A percentile compares a stretch with the other conserved stretches of the same genome.
phyloP scores from a whole-genome alignment of 1,139 yeast species.

The Saccharomyces pastorianus region DNA sequence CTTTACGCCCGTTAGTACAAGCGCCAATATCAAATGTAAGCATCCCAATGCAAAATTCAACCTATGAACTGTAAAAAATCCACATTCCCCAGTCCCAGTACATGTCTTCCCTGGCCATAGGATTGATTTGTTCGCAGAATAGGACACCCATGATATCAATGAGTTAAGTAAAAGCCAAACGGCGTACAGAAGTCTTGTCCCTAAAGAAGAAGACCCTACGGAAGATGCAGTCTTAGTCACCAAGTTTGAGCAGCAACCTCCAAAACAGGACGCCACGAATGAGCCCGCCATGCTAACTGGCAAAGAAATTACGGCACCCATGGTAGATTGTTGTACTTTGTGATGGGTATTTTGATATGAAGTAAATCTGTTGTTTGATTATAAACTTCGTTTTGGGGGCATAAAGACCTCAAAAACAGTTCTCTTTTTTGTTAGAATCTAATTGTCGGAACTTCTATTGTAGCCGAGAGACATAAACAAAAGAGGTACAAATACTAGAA shows the following conservation, averaged over 20 bases:
- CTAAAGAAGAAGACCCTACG: constrained; percentile 60
- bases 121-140: constrained; percentile 74
- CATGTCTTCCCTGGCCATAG: constrained; percentile 72
- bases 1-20: constrained; percentile 60
- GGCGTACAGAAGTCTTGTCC: constrained; percentile 80
- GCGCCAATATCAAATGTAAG: constrained; percentile 66
- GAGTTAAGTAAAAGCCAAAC: constrained; percentile 68
- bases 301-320: constrained; percentile 82
- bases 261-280: constrained; percentile 71
- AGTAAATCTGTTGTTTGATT: neutral
- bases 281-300: constrained; percentile 55
- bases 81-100: constrained; percentile 73
- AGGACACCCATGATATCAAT: constrained; percentile 73
- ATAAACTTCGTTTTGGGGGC: neutral
- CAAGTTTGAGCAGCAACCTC: constrained; percentile 76
- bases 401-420: neutral
- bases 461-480: neutral
- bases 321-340: constrained; percentile 22
- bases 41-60: constrained; percentile 82
- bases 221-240: constrained; percentile 45
- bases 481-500: neutral
- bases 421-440: neutral
- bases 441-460: neutral
- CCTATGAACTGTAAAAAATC: constrained; percentile 88
- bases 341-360: neutral